A percentile compares a stretch with the other conserved stretches of the same genome.
phyloP scores from a whole-genome alignment of 768 basidiomycete species.

The Termitomyces sp. region DNA sequence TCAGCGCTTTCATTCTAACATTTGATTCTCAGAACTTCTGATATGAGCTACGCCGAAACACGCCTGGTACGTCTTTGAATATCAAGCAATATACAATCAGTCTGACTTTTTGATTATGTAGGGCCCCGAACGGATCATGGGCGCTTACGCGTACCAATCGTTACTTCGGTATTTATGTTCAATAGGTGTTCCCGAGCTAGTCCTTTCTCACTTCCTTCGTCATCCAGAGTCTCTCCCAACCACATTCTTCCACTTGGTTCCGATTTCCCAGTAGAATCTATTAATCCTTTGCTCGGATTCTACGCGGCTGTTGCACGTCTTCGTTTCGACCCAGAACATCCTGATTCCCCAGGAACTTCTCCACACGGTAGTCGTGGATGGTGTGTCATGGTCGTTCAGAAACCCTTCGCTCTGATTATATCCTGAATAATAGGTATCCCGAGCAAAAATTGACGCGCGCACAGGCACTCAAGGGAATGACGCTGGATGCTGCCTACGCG shows the following conservation, averaged over 20 bases:
- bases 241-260: constrained; percentile 77
- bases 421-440: constrained; percentile 57
- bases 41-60: constrained; percentile 89
- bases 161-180: constrained; percentile 58
- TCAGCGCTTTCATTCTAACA: neutral
- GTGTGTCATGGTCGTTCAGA: constrained; percentile 35
- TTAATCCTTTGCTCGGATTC: constrained; percentile 87
- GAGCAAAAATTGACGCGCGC: constrained; percentile 70
- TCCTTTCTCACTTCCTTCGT: neutral
- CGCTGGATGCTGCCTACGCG: constrained; percentile 85
- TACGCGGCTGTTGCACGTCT: constrained; percentile 84
- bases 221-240: constrained; percentile 43
- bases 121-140: constrained; percentile 71
- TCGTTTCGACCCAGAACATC: constrained; percentile 2
- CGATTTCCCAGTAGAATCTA: constrained; percentile 91
- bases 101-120: neutral
- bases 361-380: constrained; percentile 85
- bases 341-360: constrained; percentile 58
- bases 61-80: constrained; percentile 50
- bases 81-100: neutral
- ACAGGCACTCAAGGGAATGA: constrained; percentile 90
- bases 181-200: neutral
- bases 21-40: constrained; percentile 57
- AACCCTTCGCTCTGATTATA: neutral
- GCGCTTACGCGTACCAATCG: constrained; percentile 87